Base-by-base conservation (phyloP, 2,329 filamentous ascomycete species). In the Colletotrichum phormii region DNA sequence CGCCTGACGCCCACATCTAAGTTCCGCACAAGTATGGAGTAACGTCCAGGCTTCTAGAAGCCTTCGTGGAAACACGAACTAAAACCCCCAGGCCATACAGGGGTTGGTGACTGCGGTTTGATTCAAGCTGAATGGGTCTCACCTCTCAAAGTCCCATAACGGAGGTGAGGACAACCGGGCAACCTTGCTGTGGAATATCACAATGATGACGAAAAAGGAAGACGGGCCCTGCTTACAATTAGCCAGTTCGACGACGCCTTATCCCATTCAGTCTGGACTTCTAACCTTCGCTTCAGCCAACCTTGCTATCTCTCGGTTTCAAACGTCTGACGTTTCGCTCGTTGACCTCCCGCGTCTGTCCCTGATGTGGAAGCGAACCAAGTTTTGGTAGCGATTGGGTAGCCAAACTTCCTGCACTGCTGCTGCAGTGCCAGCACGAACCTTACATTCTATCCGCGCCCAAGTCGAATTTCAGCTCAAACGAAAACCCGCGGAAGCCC, bases 251-350 rank as follows among this genome's bases (percentile, higher is more conserved):
- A 29, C 26, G 42, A 49, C 46, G 24, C 26, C 68, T 49, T 15
- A 29, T 66, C 46, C 54, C 55, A 22, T 22, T 31, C 9, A 31
- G 46, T 5, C 29, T n/a, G n/a, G n/a, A n/a, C n/a, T n/a, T n/a
- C n/a, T n/a, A 51, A 62, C 53, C 37, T 64, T 54, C 8, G 37
- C 33, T 24, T 24, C 51, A 57, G 66, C 55, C 49, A 26, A 13
- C 51, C 65, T 29, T 29, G 31, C 37, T 51, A 42, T 37, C 64
- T 49, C 49, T 60, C 37, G 57, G 62, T 61, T 63, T 73, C 71
- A 73, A 73, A 73, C 67, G 71, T 59, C 53, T 66, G 67, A 67
- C 71, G 71, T 73, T 73, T 73, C 67, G 67, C 46, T 33, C 29
- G 54, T 26, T 24, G 42, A 29, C 71, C 62, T 58, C 51, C 46